These are phyloP conservation scores for Vitis riparia DNA, from an alignment of 164 flowering plant species.

Conservation along the genomic window DNA sequence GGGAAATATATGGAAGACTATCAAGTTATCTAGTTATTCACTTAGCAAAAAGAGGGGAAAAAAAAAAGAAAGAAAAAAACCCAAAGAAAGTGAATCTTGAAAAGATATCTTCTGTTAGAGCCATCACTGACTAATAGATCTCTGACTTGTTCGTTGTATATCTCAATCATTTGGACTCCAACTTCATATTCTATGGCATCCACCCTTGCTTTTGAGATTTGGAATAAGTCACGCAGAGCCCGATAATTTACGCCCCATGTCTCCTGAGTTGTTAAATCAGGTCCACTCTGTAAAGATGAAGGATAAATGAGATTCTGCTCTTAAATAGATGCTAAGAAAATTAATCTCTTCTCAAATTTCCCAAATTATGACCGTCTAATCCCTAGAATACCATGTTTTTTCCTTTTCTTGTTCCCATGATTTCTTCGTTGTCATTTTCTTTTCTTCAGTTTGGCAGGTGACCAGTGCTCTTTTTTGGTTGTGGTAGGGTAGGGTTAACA, in stretches of 20 bases:
- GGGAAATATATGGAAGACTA: not conserved
- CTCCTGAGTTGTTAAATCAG: constrained; percentile 60
- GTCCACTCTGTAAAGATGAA: constrained; percentile 61
- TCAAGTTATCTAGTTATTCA: not conserved
- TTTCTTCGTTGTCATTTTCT: too few relatives aligned
- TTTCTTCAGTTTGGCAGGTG: too few relatives aligned
- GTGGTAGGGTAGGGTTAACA: too few relatives aligned
- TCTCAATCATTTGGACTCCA: constrained; percentile 90
- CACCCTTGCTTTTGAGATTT: constrained; percentile 54
- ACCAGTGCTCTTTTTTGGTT: too few relatives aligned
- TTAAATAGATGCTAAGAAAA: not conserved
- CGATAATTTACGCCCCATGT: constrained; percentile 93
- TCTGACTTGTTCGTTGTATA: constrained; percentile 94
- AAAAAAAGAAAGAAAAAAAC: too few relatives aligned
- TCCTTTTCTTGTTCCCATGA: too few relatives aligned
- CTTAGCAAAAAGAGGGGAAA: too few relatives aligned
- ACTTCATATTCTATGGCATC: constrained; percentile 59
- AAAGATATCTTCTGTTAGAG: constrained; percentile 86
- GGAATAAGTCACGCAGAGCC: constrained; percentile 69
- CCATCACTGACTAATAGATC: constrained; percentile 80
- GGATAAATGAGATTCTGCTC: not conserved
- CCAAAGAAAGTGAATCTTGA: not conserved
- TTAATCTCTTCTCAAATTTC: not conserved
- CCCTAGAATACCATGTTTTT: too few relatives aligned
- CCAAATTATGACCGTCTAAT: not conserved